phyloP scores from a whole-genome alignment of 805 yeast species.

The Pichia insulana region DNA sequence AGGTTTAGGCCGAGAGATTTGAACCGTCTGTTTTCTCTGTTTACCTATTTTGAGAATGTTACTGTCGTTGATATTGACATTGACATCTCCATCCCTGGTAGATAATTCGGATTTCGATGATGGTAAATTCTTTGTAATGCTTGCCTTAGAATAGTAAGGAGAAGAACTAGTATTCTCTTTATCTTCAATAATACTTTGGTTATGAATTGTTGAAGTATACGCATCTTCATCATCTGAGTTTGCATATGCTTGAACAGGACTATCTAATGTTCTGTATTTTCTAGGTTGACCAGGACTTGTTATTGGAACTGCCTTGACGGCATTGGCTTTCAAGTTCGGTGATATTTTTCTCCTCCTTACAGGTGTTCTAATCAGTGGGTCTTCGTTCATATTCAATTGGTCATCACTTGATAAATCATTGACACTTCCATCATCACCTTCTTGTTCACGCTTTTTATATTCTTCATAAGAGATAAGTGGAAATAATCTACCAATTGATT shows the following conservation, averaged over 20 bases:
- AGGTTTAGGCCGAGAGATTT: conserved; percentile 14
- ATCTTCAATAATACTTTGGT: conserved; percentile 12
- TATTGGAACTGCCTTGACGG: conserved; percentile 71
- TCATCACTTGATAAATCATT: conserved; percentile 21
- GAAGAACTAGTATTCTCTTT: conserved; percentile 26
- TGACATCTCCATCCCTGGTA: conserved; percentile 5
- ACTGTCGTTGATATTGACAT: conserved; percentile 20
- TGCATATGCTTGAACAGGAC: conserved; percentile 24
- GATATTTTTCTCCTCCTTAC: conserved; percentile 64
- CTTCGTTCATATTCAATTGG: conserved; percentile 15
- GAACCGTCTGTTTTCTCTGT: conserved; percentile 21
- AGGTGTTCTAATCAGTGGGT: conserved; percentile 55
- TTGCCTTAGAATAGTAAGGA: conserved; percentile 35
- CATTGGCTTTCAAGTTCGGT: conserved; percentile 44
- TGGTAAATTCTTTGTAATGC: conserved; percentile 43
- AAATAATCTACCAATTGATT: conserved; percentile 56
- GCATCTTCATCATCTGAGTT: conserved; percentile 30
- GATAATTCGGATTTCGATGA: conserved; percentile 26
- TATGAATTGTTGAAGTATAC: conserved; percentile 13
- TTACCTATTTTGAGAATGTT: conserved; percentile 14
- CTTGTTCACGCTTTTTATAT: conserved; percentile 39
- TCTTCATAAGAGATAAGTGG: conserved; percentile 56
- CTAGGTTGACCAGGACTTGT: conserved; percentile 98
- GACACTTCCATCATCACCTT: conserved; percentile 17
- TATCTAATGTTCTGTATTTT: conserved; percentile 40